A percentile compares a stretch with the other conserved stretches of the same genome.
Conservation (phyloP, 768 basidiomycete genomes). For the Suillus decipiens region DNA sequence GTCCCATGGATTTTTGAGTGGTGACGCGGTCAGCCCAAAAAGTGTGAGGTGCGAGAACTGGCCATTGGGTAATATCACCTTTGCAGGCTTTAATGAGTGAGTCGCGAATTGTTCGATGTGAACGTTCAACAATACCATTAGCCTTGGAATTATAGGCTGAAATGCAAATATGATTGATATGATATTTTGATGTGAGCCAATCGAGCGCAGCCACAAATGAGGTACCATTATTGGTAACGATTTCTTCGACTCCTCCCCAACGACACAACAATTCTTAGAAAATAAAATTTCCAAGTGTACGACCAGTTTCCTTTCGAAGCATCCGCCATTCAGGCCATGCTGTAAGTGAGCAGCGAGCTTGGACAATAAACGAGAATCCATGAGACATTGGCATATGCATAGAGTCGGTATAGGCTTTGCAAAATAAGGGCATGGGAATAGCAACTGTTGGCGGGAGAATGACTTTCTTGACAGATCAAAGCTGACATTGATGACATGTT, state of each 20-base stretch:
- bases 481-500: conserved; percentile 43
- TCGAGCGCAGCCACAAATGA: conserved; percentile 28
- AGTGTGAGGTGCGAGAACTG: conserved; percentile 19
- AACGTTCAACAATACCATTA: conserved; percentile 40
- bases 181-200: conserved; percentile 27
- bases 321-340: conserved; percentile 34
- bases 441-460: conserved; percentile 21
- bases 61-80: conserved; percentile 37
- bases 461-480: conserved; percentile 21
- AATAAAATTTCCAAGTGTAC: conserved; percentile 32
- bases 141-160: conserved; percentile 44
- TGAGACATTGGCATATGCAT: conserved; percentile 41
- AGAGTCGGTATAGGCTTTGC: conserved; percentile 39
- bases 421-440: conserved; percentile 4
- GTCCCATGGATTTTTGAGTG: not conserved
- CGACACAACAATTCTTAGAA: conserved; percentile 36
- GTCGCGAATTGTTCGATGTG: conserved; percentile 26
- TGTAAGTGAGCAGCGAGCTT: conserved; percentile 36
- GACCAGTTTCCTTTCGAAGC: conserved; percentile 31
- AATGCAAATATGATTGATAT: conserved; percentile 41
- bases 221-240: conserved; percentile 42
- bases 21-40: conserved; percentile 38
- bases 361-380: conserved; percentile 38
- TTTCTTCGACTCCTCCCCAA: conserved; percentile 40
- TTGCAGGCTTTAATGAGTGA: conserved; percentile 29